Conservation (phyloP, 345 rosid species). For the Dimocarpus longan region DNA sequence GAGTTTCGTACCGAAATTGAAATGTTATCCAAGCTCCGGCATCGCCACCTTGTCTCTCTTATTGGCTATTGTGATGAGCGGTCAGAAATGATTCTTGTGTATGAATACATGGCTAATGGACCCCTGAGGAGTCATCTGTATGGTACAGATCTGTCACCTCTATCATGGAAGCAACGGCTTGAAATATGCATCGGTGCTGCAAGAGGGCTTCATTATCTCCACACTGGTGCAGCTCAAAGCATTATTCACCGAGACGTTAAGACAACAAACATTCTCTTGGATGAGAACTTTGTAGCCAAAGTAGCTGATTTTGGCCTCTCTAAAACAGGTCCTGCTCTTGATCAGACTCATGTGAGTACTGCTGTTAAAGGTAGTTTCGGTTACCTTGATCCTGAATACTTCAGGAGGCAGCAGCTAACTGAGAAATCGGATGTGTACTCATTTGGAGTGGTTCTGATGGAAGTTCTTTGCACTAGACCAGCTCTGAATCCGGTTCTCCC, state of each 20-base stretch:
- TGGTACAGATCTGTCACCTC: conserved; percentile 80
- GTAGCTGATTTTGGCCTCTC: conserved; percentile 99
- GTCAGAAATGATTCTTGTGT: conserved; percentile 93
- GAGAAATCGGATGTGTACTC: conserved; percentile 98
- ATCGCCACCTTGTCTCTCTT: conserved; percentile 96
- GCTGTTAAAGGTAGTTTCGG: conserved; percentile 99
- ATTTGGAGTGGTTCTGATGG: conserved; percentile 97
- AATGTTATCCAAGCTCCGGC: conserved; percentile 96
- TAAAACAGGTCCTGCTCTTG: conserved; percentile 87
- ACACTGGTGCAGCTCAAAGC: conserved; percentile 97
- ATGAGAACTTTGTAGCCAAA: conserved; percentile 91
- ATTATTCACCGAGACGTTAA: conserved; percentile 98
- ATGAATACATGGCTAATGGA: conserved; percentile 98
- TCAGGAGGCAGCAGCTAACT: conserved; percentile 93
- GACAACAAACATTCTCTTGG: conserved; percentile 94
- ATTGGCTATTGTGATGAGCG: conserved; percentile 96
- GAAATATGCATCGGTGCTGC: conserved; percentile 99
- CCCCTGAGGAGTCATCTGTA: conserved; percentile 95
- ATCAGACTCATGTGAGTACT: conserved; percentile 97
- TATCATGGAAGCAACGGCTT: conserved; percentile 95
- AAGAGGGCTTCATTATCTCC: conserved; percentile 95
- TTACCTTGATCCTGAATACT: conserved; percentile 97
- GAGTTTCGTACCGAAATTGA: conserved; percentile 98
- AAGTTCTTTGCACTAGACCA: conserved; percentile 94
- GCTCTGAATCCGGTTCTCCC: conserved; percentile 97